Evolutionary conservation across 83 land plant genomes (phyloP), one percentile per base, ranked within the genome.

Genomic region (Diphasiastrum complanatum): DNA sequence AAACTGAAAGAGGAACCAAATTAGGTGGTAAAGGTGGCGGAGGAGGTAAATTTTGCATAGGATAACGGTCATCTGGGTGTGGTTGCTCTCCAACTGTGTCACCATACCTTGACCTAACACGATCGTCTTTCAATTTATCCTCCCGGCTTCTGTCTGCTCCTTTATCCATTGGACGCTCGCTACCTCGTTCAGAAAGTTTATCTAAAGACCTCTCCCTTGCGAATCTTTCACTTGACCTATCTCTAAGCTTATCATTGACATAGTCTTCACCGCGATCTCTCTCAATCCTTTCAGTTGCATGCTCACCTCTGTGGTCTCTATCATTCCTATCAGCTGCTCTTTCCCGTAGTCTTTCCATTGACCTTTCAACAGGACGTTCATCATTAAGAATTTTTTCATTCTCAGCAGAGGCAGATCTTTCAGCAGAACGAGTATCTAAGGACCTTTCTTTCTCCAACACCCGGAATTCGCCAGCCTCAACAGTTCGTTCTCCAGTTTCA

Each of bases 21-120:
- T 86, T 75, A 8, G 91, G 84, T 20, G 92, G 99, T 18, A 90
- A 68, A 12, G 96, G 96, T 38, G 96, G 99, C n/a, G 88, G 91
- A 5, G 96, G 98, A 8, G 98, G 98, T 56, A 89, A 65, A 36
- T 61, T 76, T 59, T 91, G 93, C 73, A 81, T 83, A 53, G 80
- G 88, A 67, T 78, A 87, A 37, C 93, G 80, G 58, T 86, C 97
- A 60, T 84, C 89, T 25, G 59, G 33, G 51, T 82, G 84, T 27
- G 79, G 69, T 41, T 86, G 85, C 22, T 91, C 93, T 19, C 20
- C 61, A 36, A 84, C 64, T 1, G 69, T 6, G 43, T 87, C 95
- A 53, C 10, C 69, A 48, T 91, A 70, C n/a, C 97, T 68, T 34
- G 66, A 26, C 73, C 81, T 91, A 18, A 61, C 62, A 45, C 87